Evolutionary conservation across 2,329 filamentous ascomycete species (phyloP).

Genomic region (Trichoderma sp.): DNA sequence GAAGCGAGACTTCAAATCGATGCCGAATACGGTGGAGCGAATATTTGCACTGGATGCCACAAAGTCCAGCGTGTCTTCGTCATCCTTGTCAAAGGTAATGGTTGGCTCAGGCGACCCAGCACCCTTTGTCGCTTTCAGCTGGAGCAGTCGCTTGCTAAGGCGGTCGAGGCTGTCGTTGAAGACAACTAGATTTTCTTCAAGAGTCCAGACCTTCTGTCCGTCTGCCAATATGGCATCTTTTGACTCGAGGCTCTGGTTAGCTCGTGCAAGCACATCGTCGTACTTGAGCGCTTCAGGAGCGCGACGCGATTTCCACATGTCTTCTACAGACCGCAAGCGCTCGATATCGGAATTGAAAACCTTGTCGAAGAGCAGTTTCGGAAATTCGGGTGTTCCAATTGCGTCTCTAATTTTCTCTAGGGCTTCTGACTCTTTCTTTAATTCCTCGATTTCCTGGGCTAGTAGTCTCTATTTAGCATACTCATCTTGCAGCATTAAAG

Average conservation of each 20-base stretch:
- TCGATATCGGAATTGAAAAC: conserved; percentile 87
- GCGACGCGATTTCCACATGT: conserved; percentile 90
- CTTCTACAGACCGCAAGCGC: conserved; percentile 81
- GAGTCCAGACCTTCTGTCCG: conserved; percentile 79
- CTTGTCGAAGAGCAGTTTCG: conserved; percentile 84
- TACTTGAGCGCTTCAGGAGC: conserved; percentile 76
- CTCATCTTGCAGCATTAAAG: neutral
- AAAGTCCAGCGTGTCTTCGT: conserved; percentile 92
- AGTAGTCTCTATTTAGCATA: neutral
- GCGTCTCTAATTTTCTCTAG: conserved; percentile 81
- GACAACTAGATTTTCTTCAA: conserved; percentile 81
- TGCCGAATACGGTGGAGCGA: conserved; percentile 84
- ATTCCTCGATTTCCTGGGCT: conserved; percentile 81
- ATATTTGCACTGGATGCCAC: conserved; percentile 90
- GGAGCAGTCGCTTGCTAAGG: conserved; percentile 72
- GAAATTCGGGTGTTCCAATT: conserved; percentile 77
- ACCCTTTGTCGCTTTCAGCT: conserved; percentile 58
- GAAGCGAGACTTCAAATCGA: conserved; percentile 86
- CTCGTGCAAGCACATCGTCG: conserved; percentile 59
- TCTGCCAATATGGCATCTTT: conserved; percentile 62
- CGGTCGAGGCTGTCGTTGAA: conserved; percentile 83
- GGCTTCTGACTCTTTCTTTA: conserved; percentile 81
- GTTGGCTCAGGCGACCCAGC: conserved; percentile 61
- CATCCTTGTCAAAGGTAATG: conserved; percentile 95
- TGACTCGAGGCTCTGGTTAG: conserved; percentile 51